A percentile compares a stretch with the other conserved stretches of the same genome.
These are phyloP conservation scores for Caryocar brasiliense DNA, from an alignment of 441 rosid species.

Conservation along the genomic window DNA sequence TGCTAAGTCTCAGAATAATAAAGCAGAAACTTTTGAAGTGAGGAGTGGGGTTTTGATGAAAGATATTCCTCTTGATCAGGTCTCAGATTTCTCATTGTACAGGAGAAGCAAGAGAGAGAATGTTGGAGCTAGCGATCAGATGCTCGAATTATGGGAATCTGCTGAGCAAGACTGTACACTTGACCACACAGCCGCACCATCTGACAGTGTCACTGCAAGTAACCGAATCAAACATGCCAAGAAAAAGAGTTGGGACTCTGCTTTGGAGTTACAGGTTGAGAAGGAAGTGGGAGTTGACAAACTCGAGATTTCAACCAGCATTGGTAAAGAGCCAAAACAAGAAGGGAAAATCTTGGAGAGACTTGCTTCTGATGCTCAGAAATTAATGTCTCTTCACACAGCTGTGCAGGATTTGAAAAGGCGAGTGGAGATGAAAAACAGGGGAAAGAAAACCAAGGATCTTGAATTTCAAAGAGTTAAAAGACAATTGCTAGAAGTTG, in stretches of 20 bases:
- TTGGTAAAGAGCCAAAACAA: slow-evolving; percentile 22
- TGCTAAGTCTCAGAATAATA: slow-evolving; percentile 28
- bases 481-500: slow-evolving; percentile 52
- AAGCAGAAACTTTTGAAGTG: slow-evolving; percentile 24
- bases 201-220: background rate
- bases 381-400: slow-evolving; percentile 45
- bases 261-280: slow-evolving; percentile 33
- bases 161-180: slow-evolving; percentile 27
- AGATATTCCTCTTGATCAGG: slow-evolving; percentile 89
- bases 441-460: slow-evolving; percentile 36
- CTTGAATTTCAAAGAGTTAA: slow-evolving; percentile 48
- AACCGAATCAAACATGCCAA: slow-evolving; percentile 16
- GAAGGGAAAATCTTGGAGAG: slow-evolving; percentile 57
- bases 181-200: slow-evolving; percentile 14
- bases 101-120: slow-evolving; percentile 37
- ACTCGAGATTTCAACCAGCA: slow-evolving; percentile 45
- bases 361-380: slow-evolving; percentile 59
- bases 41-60: slow-evolving; percentile 49
- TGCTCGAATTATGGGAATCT: slow-evolving; percentile 56
- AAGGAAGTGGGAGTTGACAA: slow-evolving; percentile 46
- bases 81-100: slow-evolving; percentile 40
- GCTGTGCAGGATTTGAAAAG: slow-evolving; percentile 50
- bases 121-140: slow-evolving; percentile 30
- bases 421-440: slow-evolving; percentile 45
- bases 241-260: slow-evolving; percentile 29